Evolutionary conservation across 108 stramenopile genomes (phyloP).

Genomic region (Nannochloropsis oceanica): DNA sequence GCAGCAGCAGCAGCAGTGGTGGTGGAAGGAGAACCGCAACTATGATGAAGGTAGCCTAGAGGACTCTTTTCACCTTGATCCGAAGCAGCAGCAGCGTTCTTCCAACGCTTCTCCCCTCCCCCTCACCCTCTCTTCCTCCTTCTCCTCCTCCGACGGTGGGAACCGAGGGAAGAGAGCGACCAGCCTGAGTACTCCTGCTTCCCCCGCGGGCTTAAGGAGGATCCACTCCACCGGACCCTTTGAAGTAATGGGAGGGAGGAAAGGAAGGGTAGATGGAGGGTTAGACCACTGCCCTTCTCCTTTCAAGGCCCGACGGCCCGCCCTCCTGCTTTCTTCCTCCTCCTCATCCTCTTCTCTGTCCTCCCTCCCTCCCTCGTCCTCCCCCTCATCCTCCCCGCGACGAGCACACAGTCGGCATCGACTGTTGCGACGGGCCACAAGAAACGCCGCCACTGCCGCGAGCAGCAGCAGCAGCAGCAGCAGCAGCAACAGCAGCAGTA

Average conservation of each 20-base stretch:
- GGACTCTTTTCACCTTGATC: background rate
- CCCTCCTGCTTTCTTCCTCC: background rate
- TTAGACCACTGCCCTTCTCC: background rate
- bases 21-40: too few species aligned
- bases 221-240: background rate
- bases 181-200: background rate
- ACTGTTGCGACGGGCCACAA: background rate
- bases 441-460: background rate
- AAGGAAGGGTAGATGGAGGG: background rate
- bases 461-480: too few species aligned
- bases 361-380: background rate
- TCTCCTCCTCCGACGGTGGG: background rate
- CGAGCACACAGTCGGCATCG: background rate
- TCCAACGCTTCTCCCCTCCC: background rate
- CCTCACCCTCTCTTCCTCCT: background rate
- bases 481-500: too few species aligned
- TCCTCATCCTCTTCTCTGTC: background rate
- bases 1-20: background rate
- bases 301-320: background rate
- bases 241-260: background rate
- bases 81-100: too few species aligned
- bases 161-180: background rate
- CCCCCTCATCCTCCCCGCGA: background rate
- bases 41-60: background rate
- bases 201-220: background rate